phyloP scores from a whole-genome alignment of 192 early-diverging fungal species.

The Backusella tarrabulga region DNA sequence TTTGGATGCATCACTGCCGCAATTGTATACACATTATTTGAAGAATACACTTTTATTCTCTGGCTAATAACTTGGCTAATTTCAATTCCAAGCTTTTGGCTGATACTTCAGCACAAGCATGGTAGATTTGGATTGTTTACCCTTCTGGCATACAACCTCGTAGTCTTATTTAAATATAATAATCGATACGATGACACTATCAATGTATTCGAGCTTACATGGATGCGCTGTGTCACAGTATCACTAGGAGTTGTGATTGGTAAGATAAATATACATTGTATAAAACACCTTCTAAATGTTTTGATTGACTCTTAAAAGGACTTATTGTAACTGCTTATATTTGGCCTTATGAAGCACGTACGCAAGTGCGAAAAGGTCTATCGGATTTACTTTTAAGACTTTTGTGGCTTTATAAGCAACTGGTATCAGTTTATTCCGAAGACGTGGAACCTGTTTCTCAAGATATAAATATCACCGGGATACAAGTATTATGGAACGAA shows the following conservation, averaged over 20 bases:
- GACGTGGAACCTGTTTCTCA: neutral
- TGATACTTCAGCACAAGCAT: conserved; percentile 59
- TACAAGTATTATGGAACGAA: neutral
- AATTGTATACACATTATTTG: conserved; percentile 51
- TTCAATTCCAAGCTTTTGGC: conserved; percentile 58
- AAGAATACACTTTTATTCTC: conserved; percentile 35
- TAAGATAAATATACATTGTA: neutral
- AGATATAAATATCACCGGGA: conserved; percentile 32
- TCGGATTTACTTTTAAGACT: conserved; percentile 69
- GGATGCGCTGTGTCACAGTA: conserved; percentile 62
- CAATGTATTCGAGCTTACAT: conserved; percentile 51
- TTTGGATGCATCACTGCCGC: conserved; percentile 61
- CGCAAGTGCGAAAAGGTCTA: conserved; percentile 68
- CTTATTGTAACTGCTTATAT: conserved; percentile 59
- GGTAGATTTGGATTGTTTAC: conserved; percentile 72
- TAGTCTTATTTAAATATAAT: conserved; percentile 70
- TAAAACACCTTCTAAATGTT: neutral
- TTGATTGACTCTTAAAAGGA: neutral
- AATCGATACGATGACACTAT: conserved; percentile 55
- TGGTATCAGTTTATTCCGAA: conserved; percentile 51
- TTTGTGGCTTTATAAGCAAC: conserved; percentile 63
- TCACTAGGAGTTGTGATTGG: conserved; percentile 67
- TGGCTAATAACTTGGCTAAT: conserved; percentile 54
- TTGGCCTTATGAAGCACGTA: conserved; percentile 82
- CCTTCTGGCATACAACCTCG: conserved; percentile 72